Percentiles rank a stretch among this genome's conserved stretches.
These are phyloP conservation scores for Suillus subluteus DNA, from an alignment of 768 basidiomycete genomes.

Conservation along the genomic window DNA sequence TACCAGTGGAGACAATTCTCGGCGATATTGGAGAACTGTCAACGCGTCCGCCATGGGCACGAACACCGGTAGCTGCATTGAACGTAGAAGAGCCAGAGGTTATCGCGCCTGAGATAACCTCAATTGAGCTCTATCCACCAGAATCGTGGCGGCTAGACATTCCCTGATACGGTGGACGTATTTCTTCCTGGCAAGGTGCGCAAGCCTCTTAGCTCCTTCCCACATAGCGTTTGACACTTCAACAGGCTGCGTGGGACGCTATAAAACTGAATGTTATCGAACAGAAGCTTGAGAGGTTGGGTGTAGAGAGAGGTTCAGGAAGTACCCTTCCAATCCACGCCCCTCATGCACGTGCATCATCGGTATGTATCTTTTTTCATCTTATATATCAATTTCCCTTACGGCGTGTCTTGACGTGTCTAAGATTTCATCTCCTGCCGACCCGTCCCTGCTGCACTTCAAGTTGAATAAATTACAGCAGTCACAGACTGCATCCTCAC, in stretches of 20 bases:
- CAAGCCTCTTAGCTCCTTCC: slow-evolving; percentile 16
- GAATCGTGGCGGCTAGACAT: slow-evolving; percentile 60
- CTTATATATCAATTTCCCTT: slow-evolving; percentile 22
- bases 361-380: slow-evolving; percentile 54
- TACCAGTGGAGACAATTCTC: slow-evolving; percentile 68
- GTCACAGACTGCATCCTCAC: slow-evolving; percentile 55
- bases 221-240: slow-evolving; percentile 13
- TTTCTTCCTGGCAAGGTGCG: slow-evolving; percentile 82
- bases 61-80: slow-evolving; percentile 52
- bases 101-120: slow-evolving; percentile 38
- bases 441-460: slow-evolving; percentile 79
- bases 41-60: slow-evolving; percentile 59
- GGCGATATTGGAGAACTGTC: slow-evolving; percentile 42
- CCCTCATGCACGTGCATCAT: slow-evolving; percentile 82
- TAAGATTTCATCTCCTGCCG: slow-evolving; percentile 90
- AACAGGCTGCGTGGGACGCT: slow-evolving; percentile 72
- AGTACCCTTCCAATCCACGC: slow-evolving; percentile 63
- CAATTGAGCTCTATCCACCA: slow-evolving; percentile 64
- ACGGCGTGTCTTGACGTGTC: slow-evolving; percentile 11
- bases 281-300: slow-evolving; percentile 78
- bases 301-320: slow-evolving; percentile 67
- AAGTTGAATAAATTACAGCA: slow-evolving; percentile 86
- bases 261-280: slow-evolving; percentile 76
- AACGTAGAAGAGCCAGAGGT: slow-evolving; percentile 33
- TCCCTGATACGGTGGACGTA: slow-evolving; percentile 75